Conservation (phyloP, 768 basidiomycete genomes). For the Mrakia hoshinonis region DNA sequence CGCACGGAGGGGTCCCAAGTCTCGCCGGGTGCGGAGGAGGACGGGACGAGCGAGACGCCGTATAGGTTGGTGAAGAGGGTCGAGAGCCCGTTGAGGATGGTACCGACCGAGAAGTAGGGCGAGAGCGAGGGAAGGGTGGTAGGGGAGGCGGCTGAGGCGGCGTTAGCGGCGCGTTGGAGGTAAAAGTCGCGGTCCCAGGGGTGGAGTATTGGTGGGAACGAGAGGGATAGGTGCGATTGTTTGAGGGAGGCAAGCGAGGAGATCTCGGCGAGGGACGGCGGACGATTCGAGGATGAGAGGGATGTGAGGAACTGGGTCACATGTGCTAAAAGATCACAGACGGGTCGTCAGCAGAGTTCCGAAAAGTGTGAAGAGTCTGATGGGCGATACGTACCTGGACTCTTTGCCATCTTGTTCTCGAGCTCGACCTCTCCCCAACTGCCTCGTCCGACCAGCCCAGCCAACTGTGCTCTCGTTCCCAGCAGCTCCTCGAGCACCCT, state of each 20-base stretch:
- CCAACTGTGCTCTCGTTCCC: slow-evolving; percentile 67
- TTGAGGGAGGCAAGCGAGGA: slow-evolving; percentile 55
- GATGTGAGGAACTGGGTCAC: slow-evolving; percentile 77
- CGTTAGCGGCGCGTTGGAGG: slow-evolving; percentile 43
- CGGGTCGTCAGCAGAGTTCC: no score
- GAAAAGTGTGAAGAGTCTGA: neutral
- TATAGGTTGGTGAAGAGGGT: slow-evolving; percentile 77
- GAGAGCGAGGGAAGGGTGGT: slow-evolving; percentile 50
- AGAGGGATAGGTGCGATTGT: slow-evolving; percentile 53
- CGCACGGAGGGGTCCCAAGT: slow-evolving; percentile 81
- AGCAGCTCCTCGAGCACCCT: slow-evolving; percentile 67
- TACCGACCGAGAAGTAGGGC: slow-evolving; percentile 63
- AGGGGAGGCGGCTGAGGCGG: slow-evolving; percentile 54
- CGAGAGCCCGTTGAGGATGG: slow-evolving; percentile 83
- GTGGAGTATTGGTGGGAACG: slow-evolving; percentile 52
- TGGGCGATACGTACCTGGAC: slow-evolving; percentile 55
- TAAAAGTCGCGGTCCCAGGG: slow-evolving; percentile 98
- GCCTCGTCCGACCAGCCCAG: slow-evolving; percentile 69
- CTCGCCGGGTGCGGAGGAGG: slow-evolving; percentile 62
- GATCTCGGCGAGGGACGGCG: slow-evolving; percentile 67
- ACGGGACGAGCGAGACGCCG: slow-evolving; percentile 67
- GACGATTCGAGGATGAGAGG: slow-evolving; percentile 67
- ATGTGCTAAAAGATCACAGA: slow-evolving; percentile 52
- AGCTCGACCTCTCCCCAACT: slow-evolving; percentile 82
- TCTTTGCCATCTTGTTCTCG: slow-evolving; percentile 94